Evolutionary conservation across 352 stramenopile species (phyloP).

Genomic region (Phytophthora boehmeriae): DNA sequence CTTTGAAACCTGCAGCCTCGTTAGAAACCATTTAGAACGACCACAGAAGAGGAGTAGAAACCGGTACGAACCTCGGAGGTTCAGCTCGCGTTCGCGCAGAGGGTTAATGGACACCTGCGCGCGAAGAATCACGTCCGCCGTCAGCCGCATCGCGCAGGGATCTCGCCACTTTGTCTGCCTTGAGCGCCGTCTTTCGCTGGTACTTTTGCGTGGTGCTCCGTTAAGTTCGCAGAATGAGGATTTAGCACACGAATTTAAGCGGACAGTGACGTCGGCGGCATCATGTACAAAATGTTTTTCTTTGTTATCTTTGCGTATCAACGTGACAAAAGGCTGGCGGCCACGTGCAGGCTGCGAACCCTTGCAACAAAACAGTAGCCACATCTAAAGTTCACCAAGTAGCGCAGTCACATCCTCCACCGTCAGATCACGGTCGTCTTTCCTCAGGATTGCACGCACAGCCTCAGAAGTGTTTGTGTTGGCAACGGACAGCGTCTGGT

Average conservation of each 20-base stretch:
- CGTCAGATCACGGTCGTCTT: slow-evolving; percentile 85
- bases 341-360: slow-evolving; percentile 9
- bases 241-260: not conserved
- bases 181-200: too few species aligned
- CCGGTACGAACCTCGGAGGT: slow-evolving; percentile 78
- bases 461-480: slow-evolving; percentile 62
- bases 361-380: slow-evolving; percentile 14
- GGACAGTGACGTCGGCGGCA: not conserved
- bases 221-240: not conserved
- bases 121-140: slow-evolving; percentile 88
- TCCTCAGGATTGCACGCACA: slow-evolving; percentile 80
- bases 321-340: slow-evolving; percentile 14
- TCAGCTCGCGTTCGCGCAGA: slow-evolving; percentile 91
- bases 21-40: slow-evolving; percentile 37
- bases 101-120: slow-evolving; percentile 92
- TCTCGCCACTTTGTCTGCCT: slow-evolving; percentile 12
- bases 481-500: slow-evolving; percentile 61
- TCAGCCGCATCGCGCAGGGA: slow-evolving; percentile 76
- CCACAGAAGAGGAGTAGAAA: not conserved
- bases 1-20: slow-evolving; percentile 80
- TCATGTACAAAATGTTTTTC: not conserved
- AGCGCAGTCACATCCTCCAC: slow-evolving; percentile 87
- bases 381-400: slow-evolving; percentile 61
- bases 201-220: slow-evolving; percentile 4
- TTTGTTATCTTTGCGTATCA: slow-evolving; percentile 1